Base-by-base conservation (phyloP, 768 basidiomycete genomes). In the Tulasnella sp. region DNA sequence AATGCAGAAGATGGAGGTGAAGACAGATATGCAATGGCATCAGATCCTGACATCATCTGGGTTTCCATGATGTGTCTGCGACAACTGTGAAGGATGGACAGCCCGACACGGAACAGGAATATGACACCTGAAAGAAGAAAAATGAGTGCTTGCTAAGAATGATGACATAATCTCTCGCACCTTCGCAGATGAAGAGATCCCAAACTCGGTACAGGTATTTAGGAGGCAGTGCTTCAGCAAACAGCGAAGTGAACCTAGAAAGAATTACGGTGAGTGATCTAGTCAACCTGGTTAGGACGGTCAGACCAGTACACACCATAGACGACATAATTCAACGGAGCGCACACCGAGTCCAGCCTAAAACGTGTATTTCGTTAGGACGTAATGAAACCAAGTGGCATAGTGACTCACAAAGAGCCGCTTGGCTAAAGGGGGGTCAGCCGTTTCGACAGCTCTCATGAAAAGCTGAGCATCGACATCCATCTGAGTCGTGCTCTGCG, bases 131-230 rank as follows among this genome's bases (percentile, higher is more conserved):
- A 6, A 16, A 34, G 22, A 53, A n/a, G 33, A 16, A 19, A 35
- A 35, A 13, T 12, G 28, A 10, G 13, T 22, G 25, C 15, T 20
- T 42, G 37, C 19, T 25, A 48, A 10, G 34, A 6, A 44, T n/a
- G 16, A 5, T 19, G 8, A 28, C 16, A 2, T 29, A n/a, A 19
- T 8, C 4, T 27, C 20, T 53, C 68, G 24, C 61, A 85, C 85
- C 86, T 65, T 89, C 86, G 56, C 73, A 83, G 16, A 89, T 63
- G 60, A 88, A 88, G 2, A 89, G 61, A 60, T 88, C 87, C 86
- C 87, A 89, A 10, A 86, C 72, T 24, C 87, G 71, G 52, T 80
- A 75, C 13, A 86, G 65, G 58, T 78, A 76, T 2, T 81, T 76
- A 0, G 67, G 61, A 0, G 86, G 81, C 12, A 88, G 69, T 1